phyloP scores from a whole-genome alignment of 345 rosid genomes.

The Populus davidiana region DNA sequence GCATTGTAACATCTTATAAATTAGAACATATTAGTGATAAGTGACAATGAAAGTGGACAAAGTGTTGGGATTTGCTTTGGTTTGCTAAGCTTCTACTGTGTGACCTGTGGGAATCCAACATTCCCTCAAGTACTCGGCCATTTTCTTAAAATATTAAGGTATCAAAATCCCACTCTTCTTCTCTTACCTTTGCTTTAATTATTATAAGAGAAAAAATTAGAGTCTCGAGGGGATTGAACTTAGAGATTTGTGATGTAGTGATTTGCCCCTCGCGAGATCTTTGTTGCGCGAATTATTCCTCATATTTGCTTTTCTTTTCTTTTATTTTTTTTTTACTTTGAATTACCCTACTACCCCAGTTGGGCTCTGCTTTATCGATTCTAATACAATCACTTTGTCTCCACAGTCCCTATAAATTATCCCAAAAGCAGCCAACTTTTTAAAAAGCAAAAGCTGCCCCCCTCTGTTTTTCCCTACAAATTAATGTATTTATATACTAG shows the following conservation, averaged over 20 bases:
- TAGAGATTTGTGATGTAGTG: conserved; percentile 35
- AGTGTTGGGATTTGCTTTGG: conserved; percentile 25
- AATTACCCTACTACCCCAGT: conserved; percentile 5
- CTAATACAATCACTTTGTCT: conserved; percentile 31
- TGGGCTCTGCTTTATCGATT: conserved; percentile 39
- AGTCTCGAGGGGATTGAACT: conserved; percentile 41
- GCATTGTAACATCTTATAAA: conserved; percentile 23
- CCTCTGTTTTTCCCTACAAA: not conserved
- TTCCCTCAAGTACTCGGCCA: conserved; percentile 36
- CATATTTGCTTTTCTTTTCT: not conserved
- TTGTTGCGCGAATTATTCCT: conserved; percentile 31
- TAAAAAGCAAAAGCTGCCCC: conserved; percentile 54
- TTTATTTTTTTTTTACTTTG: not conserved
- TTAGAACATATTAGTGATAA: conserved; percentile 4
- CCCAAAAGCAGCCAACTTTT: conserved; percentile 54
- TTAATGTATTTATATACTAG: not conserved
- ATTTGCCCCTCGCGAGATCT: conserved; percentile 29
- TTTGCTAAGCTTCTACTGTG: conserved; percentile 28
- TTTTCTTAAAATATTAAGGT: conserved; percentile 11
- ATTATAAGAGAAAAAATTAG: conserved; percentile 30
- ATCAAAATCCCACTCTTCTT: conserved; percentile 22
- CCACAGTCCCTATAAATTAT: conserved; percentile 42
- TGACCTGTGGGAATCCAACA: conserved; percentile 51
- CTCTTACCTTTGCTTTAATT: conserved; percentile 8
- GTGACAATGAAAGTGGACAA: not conserved